Conservation (phyloP, 1,139 yeast genomes). For the Lodderomyces parapsilosis region DNA sequence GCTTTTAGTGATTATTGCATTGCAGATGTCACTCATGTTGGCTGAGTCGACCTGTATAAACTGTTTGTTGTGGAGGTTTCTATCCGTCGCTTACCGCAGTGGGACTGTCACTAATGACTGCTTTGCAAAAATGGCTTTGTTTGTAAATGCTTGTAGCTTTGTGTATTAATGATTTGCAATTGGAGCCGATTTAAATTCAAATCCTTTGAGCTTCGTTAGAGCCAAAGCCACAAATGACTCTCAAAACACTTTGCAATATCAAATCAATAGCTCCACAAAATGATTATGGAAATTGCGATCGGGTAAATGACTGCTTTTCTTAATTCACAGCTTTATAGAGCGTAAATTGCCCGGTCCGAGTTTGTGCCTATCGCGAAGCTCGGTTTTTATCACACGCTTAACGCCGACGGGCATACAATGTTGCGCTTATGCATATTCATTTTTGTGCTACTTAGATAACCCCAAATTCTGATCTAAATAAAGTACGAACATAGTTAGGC, state of each 20-base stretch:
- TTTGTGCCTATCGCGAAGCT: neutral
- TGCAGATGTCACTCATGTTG: too few species aligned
- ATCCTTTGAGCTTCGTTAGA: neutral
- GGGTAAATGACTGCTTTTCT: neutral
- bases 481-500: neutral
- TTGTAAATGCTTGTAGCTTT: too few species aligned
- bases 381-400: neutral
- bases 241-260: neutral
- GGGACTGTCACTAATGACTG: too few species aligned
- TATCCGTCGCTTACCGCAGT: too few species aligned
- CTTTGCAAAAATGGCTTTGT: too few species aligned
- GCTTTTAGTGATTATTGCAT: too few species aligned
- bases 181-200: neutral
- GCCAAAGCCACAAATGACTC: neutral
- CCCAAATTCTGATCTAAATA: neutral
- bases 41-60: too few species aligned
- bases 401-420: neutral
- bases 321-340: neutral
- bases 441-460: neutral
- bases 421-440: neutral
- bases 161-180: neutral
- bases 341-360: neutral
- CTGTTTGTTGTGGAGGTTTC: too few species aligned
- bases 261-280: neutral
- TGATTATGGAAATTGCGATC: neutral